Percentiles rank a stretch among this genome's conserved stretches.
phyloP scores from a whole-genome alignment of 2,329 filamentous ascomycete species.

The Xylariales sp. region DNA sequence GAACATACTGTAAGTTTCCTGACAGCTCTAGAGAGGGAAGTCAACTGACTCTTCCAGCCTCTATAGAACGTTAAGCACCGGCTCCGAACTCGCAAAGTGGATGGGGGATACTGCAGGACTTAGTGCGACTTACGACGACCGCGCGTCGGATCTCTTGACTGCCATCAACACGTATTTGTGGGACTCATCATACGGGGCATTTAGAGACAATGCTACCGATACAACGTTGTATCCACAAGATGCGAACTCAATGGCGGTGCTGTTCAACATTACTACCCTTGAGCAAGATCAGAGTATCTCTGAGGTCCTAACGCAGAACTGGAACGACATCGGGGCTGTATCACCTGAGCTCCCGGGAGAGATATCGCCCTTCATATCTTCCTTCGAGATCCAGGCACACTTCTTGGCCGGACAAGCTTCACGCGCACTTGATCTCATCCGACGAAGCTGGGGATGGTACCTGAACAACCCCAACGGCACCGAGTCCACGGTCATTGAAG shows the following conservation, averaged over 20 bases:
- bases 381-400: constrained; percentile 56
- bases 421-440: constrained; percentile 52
- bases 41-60: neutral
- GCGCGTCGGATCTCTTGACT: constrained; percentile 35
- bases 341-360: constrained; percentile 53
- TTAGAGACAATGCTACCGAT: constrained; percentile 34
- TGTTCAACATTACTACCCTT: constrained; percentile 37
- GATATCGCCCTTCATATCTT: constrained; percentile 53
- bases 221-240: constrained; percentile 54
- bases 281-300: constrained; percentile 36
- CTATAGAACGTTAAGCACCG: constrained; percentile 50
- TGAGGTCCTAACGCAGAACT: constrained; percentile 41
- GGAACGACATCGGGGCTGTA: constrained; percentile 50
- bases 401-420: constrained; percentile 40
- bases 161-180: constrained; percentile 45
- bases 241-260: constrained; percentile 51
- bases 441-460: constrained; percentile 57
- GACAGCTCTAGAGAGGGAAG: neutral
- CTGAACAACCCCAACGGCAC: constrained; percentile 53
- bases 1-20: constrained; percentile 36
- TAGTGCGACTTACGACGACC: constrained; percentile 32
- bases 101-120: constrained; percentile 35
- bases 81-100: constrained; percentile 44
- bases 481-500: constrained; percentile 55
- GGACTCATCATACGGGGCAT: constrained; percentile 42